These are phyloP conservation scores for Ceratobasidium sp. DNA, from an alignment of 1,284 basidiomycete species.

Conservation along the genomic window DNA sequence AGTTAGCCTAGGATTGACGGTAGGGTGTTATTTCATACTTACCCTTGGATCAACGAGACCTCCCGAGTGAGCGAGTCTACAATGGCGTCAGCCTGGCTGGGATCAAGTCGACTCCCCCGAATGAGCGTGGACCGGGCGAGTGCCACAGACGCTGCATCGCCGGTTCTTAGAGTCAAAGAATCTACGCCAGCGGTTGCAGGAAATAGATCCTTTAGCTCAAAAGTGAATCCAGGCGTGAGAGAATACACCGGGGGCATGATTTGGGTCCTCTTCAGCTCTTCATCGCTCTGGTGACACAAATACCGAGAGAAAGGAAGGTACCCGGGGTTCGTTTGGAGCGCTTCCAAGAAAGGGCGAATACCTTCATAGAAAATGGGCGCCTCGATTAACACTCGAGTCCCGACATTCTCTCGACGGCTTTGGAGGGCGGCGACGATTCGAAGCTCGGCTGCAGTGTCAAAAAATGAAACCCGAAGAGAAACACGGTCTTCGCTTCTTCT, in stretches of 20 bases:
- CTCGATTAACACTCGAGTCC: conserved; percentile 62
- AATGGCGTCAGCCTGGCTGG: conserved; percentile 73
- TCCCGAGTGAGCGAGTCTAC: conserved; percentile 69
- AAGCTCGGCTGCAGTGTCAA: conserved; percentile 62
- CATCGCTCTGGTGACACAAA: conserved; percentile 57
- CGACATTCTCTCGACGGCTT: conserved; percentile 39
- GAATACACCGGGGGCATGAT: conserved; percentile 65
- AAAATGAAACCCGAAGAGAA: conserved; percentile 62
- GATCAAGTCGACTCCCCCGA: conserved; percentile 64
- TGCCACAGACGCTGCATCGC: conserved; percentile 56
- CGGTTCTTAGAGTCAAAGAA: conserved; percentile 54
- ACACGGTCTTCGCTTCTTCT: conserved; percentile 52
- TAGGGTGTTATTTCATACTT: conserved; percentile 47
- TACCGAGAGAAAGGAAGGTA: conserved; percentile 65
- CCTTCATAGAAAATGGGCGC: conserved; percentile 69
- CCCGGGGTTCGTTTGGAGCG: conserved; percentile 62
- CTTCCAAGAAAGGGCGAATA: conserved; percentile 69
- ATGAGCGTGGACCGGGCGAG: conserved; percentile 58
- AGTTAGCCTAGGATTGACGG: neutral
- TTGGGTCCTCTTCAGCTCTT: conserved; percentile 51
- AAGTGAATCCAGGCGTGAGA: conserved; percentile 60
- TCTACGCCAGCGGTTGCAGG: conserved; percentile 42
- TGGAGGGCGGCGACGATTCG: conserved; percentile 58
- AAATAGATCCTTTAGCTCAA: conserved; percentile 61
- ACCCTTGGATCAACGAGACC: conserved; percentile 76